Percentiles rank a stretch among this genome's conserved stretches.
These are phyloP conservation scores for Myochromella boudieri DNA, from an alignment of 768 basidiomycete genomes.

Conservation along the genomic window DNA sequence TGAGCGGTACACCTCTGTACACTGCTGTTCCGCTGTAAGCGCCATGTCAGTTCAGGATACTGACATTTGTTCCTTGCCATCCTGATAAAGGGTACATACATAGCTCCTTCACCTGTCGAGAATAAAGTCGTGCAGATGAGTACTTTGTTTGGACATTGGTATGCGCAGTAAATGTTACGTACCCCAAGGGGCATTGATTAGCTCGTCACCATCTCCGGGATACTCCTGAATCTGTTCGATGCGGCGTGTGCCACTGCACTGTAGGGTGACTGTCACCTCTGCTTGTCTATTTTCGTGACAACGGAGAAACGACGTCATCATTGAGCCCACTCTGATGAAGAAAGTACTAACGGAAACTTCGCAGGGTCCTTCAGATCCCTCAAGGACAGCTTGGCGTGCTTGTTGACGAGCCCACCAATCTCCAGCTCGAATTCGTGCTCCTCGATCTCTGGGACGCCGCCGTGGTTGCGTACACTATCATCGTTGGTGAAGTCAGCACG, in stretches of 20 bases:
- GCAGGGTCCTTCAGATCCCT: conserved; percentile 46
- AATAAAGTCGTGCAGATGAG: background rate
- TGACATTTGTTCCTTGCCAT: background rate
- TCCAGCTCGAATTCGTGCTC: conserved; percentile 47
- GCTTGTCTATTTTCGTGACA: conserved; percentile 42
- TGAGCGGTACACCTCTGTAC: conserved; percentile 51
- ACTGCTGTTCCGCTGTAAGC: conserved; percentile 45
- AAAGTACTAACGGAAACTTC: conserved; percentile 43
- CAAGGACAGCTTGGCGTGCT: conserved; percentile 40
- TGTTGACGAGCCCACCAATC: conserved; percentile 51
- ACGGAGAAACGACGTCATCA: no score
- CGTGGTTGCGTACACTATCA: conserved; percentile 51
- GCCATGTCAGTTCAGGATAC: background rate
- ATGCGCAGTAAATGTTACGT: conserved; percentile 4
- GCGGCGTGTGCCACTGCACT: conserved; percentile 54
- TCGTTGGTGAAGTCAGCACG: background rate
- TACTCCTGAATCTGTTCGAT: conserved; percentile 52
- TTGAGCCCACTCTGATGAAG: no score
- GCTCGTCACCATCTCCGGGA: conserved; percentile 54
- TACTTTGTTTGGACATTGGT: background rate
- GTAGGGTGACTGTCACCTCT: conserved; percentile 52
- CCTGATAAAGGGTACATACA: conserved; percentile 28
- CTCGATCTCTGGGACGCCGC: conserved; percentile 50
- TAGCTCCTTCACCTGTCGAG: conserved; percentile 44
- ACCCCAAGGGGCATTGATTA: conserved; percentile 53